Evolutionary conservation across 2,329 filamentous ascomycete species (phyloP).

Genomic region (Cladosporium sp.): DNA sequence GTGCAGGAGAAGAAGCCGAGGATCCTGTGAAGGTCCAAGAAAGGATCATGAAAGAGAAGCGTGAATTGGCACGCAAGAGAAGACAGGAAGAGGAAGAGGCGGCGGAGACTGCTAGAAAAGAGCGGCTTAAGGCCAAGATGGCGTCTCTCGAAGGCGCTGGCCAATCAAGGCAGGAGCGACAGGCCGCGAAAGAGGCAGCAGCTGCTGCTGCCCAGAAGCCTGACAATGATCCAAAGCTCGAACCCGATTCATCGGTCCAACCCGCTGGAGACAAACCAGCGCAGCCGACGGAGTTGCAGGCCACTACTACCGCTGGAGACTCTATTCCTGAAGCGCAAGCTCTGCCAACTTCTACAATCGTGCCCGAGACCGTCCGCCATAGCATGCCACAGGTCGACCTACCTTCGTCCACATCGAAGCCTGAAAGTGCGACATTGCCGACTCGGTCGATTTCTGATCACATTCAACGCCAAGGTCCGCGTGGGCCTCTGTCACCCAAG

Average conservation of each 20-base stretch:
- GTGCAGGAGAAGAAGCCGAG: slow-evolving; percentile 40
- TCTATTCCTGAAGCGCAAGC: background rate
- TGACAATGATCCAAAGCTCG: slow-evolving; percentile 13
- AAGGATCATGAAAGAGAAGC: slow-evolving; percentile 42
- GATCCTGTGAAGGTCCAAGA: slow-evolving; percentile 61
- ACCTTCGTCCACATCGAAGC: background rate
- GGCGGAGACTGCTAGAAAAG: slow-evolving; percentile 26
- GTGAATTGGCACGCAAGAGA: slow-evolving; percentile 24
- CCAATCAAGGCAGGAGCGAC: slow-evolving; percentile 31
- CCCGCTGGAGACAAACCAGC: slow-evolving; percentile 13
- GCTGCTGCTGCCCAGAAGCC: slow-evolving; percentile 18
- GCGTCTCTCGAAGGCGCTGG: slow-evolving; percentile 31
- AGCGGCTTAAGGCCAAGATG: slow-evolving; percentile 29
- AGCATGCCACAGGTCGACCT: background rate
- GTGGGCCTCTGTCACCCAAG: slow-evolving; percentile 21
- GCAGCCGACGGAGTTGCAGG: slow-evolving; percentile 8
- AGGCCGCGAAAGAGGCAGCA: slow-evolving; percentile 27
- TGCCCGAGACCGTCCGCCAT: background rate
- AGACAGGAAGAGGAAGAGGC: slow-evolving; percentile 27
- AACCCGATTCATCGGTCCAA: background rate
- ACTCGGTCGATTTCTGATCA: slow-evolving; percentile 8
- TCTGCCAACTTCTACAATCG: background rate
- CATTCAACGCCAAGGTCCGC: slow-evolving; percentile 14
- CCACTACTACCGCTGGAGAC: slow-evolving; percentile 3
- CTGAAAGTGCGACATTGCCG: background rate